Percentiles rank a stretch among this genome's conserved stretches.
phyloP scores from a whole-genome alignment of 2,329 filamentous ascomycete species.

The Pseudogymnoascus sp. region DNA sequence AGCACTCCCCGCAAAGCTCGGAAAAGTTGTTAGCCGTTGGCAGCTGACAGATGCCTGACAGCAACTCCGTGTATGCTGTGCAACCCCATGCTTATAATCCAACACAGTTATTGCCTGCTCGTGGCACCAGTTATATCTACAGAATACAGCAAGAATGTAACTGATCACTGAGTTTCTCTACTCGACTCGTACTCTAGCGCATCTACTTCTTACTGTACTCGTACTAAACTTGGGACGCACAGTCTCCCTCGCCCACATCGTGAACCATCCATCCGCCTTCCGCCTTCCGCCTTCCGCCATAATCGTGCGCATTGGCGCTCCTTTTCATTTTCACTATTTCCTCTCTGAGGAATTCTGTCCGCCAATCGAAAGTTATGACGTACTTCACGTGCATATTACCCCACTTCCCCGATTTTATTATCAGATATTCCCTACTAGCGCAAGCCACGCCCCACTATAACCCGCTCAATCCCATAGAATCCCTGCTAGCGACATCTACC shows the following conservation, averaged over 20 bases:
- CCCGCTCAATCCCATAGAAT: neutral
- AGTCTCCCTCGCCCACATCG: neutral
- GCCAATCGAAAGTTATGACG: neutral
- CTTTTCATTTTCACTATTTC: neutral
- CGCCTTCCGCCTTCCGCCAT: neutral
- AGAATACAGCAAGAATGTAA: too few species aligned
- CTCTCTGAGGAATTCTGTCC: neutral
- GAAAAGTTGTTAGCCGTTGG: too few species aligned
- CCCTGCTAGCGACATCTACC: neutral
- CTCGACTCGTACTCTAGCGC: neutral
- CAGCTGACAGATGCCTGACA: too few species aligned
- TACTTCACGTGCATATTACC: neutral
- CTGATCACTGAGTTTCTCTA: too few species aligned
- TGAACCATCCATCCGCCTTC: neutral
- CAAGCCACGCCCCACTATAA: too few species aligned
- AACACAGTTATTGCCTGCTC: too few species aligned
- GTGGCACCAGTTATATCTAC: too few species aligned
- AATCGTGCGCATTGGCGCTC: constrained; percentile 1
- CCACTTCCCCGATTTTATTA: constrained; percentile 4
- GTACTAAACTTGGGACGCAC: neutral
- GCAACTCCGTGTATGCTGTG: too few species aligned
- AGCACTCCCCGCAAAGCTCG: too few species aligned
- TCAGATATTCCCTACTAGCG: neutral
- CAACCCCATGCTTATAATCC: too few species aligned
- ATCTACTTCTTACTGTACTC: neutral